Conservation (phyloP, 768 basidiomycete species). For the Lactarius vividus region DNA sequence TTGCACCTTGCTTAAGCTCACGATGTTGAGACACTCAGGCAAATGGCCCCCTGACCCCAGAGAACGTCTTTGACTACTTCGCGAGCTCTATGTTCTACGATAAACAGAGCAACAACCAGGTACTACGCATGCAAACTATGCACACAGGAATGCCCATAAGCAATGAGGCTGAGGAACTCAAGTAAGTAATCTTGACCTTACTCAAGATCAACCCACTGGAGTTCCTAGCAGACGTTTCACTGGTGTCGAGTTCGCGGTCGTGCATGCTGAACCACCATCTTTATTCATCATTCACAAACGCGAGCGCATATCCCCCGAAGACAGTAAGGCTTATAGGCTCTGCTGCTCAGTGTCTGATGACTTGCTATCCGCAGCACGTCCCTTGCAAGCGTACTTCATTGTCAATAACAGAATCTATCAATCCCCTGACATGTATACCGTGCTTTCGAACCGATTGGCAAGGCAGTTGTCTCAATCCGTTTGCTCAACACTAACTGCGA, state of each 20-base stretch:
- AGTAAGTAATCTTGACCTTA: constrained; percentile 44
- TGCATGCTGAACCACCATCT: constrained; percentile 73
- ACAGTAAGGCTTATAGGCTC: constrained; percentile 50
- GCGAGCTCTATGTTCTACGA: constrained; percentile 91
- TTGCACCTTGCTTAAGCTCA: neutral
- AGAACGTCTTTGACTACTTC: constrained; percentile 90
- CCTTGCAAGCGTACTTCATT: constrained; percentile 82
- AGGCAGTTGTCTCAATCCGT: constrained; percentile 27
- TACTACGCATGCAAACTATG: constrained; percentile 90
- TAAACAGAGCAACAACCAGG: constrained; percentile 90
- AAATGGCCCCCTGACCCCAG: constrained; percentile 69
- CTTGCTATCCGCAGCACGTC: constrained; percentile 46
- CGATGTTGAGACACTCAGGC: constrained; percentile 43
- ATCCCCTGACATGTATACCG: constrained; percentile 78
- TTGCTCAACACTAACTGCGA: neutral
- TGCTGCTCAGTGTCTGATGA: constrained; percentile 12
- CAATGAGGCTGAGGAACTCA: constrained; percentile 85
- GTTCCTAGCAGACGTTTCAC: constrained; percentile 64
- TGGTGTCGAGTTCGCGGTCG: constrained; percentile 84
- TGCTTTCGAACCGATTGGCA: constrained; percentile 83
- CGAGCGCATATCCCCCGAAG: constrained; percentile 76
- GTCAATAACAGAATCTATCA: constrained; percentile 89
- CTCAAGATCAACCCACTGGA: neutral
- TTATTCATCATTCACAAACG: constrained; percentile 90
- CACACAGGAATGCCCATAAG: constrained; percentile 73